Evolutionary conservation across 2,329 filamentous ascomycete genomes (phyloP), one percentile per base, ranked within the genome.

Genomic region (Colletotrichum shisoi): DNA sequence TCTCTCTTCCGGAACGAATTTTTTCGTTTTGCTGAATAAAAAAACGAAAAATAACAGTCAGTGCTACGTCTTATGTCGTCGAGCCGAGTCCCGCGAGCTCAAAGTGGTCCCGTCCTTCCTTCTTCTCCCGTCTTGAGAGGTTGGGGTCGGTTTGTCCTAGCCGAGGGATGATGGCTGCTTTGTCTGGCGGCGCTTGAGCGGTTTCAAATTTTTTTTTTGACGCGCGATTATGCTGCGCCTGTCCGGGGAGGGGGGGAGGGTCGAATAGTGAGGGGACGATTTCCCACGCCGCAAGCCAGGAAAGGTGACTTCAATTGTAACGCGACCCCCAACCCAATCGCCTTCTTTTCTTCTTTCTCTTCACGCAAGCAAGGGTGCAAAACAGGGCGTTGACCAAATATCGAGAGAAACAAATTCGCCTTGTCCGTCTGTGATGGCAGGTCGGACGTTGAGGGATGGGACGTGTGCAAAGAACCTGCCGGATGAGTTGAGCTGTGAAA

Each of bases 211-310:
- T 48, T 31, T 24, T 24, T 13, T 74, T 80, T 80, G 75, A 80
- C 79, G 79, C 79, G 79, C 79, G 79, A 81, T 81, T 81, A 80
- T 74, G 74, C 74, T 79, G 77, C 78, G 78, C 74, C 76, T 79
- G 78, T 74, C 72, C 73, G 72, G 75, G 73, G 69, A 71, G 71
- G 75, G 73, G 69, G 71, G 71, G 72, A 63, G 70, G 71, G 45
- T 15, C 49, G 63, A 62, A 62, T 9, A 45, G 54, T 58, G 63
- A 65, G 54, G 64, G 59, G 34, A 64, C 53, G 45, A 40, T 57
- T 49, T 42, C 46, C 52, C 62, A 61, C 56, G 45, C 56, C 44
- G 52, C 57, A 48, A 53, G 42, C 53, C 39, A 34, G 37, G 40
- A 19, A 19, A 46, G n/a, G 40, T n/a, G 56, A n/a, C 44, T 48